Conservation (phyloP, 768 basidiomycete genomes). For the Strobilomyces confusus region DNA sequence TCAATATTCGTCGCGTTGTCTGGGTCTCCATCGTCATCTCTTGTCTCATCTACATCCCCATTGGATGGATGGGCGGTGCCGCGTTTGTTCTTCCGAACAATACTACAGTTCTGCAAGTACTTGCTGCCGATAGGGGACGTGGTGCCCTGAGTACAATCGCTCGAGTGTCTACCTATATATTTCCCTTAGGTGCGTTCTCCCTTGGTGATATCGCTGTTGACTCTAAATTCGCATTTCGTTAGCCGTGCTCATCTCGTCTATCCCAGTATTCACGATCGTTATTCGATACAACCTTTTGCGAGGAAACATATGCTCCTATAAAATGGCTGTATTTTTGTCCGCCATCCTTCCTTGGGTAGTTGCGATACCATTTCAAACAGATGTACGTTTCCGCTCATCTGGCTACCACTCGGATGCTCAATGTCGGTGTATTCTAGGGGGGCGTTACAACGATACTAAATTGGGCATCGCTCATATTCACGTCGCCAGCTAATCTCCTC, state of each 20-base stretch:
- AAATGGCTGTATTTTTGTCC: conserved; percentile 23
- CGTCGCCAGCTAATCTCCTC: conserved; percentile 20
- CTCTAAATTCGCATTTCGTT: neutral
- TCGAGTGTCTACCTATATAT: conserved; percentile 16
- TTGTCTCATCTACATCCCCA: conserved; percentile 22
- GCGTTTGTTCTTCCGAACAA: conserved; percentile 6
- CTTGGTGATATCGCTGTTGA: neutral
- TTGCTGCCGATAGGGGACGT: conserved; percentile 5
- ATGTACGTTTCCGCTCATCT: conserved; percentile 6
- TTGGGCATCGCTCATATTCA: conserved; percentile 25
- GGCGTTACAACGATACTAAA: conserved; percentile 18
- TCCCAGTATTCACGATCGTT: conserved; percentile 23
- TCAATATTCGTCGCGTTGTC: conserved; percentile 20
- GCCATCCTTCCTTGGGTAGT: conserved; percentile 23
- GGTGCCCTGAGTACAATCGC: conserved; percentile 6
- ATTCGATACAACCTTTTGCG: conserved; percentile 24
- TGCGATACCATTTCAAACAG: conserved; percentile 24
- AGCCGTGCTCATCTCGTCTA: conserved; percentile 26
- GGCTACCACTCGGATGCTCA: neutral
- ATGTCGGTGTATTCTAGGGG: neutral
- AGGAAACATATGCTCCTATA: conserved; percentile 23
- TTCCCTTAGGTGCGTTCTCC: conserved; percentile 16
- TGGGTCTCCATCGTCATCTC: conserved; percentile 23
- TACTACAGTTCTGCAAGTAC: conserved; percentile 17
- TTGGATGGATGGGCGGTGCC: conserved; percentile 22